Percentiles rank a stretch among this genome's conserved stretches.
Conservation (phyloP, 495 filamentous ascomycete genomes). For the Neurospora sp. region DNA sequence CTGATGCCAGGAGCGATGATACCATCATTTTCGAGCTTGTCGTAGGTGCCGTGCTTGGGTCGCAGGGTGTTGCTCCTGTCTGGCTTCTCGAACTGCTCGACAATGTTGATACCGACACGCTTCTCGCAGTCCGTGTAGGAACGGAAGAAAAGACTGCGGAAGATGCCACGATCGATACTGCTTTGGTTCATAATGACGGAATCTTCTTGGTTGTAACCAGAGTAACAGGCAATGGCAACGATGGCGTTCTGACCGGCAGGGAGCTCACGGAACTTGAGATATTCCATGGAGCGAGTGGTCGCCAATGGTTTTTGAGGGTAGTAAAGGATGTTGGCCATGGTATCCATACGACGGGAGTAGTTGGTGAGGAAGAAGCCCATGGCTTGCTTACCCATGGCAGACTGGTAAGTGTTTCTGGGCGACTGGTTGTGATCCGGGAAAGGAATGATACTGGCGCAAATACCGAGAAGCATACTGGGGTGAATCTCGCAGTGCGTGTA, state of each 20-base stretch:
- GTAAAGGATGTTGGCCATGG: conserved; percentile 97
- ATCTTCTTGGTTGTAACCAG: conserved; percentile 99
- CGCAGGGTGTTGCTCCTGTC: conserved; percentile 76
- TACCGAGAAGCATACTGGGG: conserved; percentile 95
- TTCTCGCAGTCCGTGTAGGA: conserved; percentile 95
- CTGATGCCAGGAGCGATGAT: conserved; percentile 86
- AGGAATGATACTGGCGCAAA: conserved; percentile 97
- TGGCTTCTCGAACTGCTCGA: conserved; percentile 93
- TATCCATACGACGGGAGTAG: conserved; percentile 93
- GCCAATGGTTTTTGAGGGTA: conserved; percentile 97
- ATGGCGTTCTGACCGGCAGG: conserved; percentile 98
- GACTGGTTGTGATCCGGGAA: conserved; percentile 99
- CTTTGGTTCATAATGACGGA: conserved; percentile 99
- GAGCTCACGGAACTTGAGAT: conserved; percentile 91
- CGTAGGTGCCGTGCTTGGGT: conserved; percentile 91
- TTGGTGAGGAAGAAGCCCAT: conserved; percentile 99
- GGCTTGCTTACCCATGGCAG: conserved; percentile 99
- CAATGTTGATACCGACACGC: conserved; percentile 74
- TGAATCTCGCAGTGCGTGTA: conserved; percentile 99
- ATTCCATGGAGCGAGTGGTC: conserved; percentile 97
- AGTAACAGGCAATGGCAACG: conserved; percentile 93
- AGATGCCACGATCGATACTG: conserved; percentile 91
- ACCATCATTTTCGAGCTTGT: conserved; percentile 94
- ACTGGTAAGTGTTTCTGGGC: conserved; percentile 97
- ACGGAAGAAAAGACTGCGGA: conserved; percentile 96